Evolutionary conservation across 768 basidiomycete species (phyloP), one percentile per base, ranked within the genome.

Genomic region (Cubamyces sp.): DNA sequence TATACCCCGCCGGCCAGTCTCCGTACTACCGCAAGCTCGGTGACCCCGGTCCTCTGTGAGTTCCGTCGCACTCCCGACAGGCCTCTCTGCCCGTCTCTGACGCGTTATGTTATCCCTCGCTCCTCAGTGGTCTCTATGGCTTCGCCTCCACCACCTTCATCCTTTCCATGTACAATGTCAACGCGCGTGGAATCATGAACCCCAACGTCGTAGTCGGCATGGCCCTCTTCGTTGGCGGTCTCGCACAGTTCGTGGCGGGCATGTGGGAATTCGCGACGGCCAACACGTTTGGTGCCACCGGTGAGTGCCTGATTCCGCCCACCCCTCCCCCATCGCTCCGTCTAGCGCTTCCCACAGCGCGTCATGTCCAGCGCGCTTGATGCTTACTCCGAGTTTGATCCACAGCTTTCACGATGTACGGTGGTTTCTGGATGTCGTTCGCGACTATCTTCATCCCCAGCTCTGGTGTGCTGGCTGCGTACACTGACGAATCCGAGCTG

Each of bases 361-460:
- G 19, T 34, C 39, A 49, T 4, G 21, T 8, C 23, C 42, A 16
- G 41, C 18, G 39, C 19, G 21, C 18, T 16, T 23, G 43, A 51
- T 30, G 39, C 52, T 55, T 18, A 49, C 34, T 15, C 52, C 49
- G 47, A 49, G 6, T 34, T 58, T 61, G 30, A 39, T 30, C 54
- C 23, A 26, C 64, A 88, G 92, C 91, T 0, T 94, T 94, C 80
- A 79, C 85, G 0, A 88, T 88, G 1, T 95, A 90, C 63, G 93
- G 93, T 23, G 90, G 87, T 2, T 95, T 94, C 81, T 95, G 92
- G 92, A 78, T 94, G 77, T 92, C 92, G 5, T 94, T 85, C 51
- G 91, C 85, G 4, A 78, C 83, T 0, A 86, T 95, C 67, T 74
- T 88, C 69, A 81, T 92, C 49, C 93, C 93, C 2, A 80, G 82